Evolutionary conservation across 2,329 filamentous ascomycete genomes (phyloP), one percentile per base, ranked within the genome.

Genomic region (Colletotrichum caudatum): DNA sequence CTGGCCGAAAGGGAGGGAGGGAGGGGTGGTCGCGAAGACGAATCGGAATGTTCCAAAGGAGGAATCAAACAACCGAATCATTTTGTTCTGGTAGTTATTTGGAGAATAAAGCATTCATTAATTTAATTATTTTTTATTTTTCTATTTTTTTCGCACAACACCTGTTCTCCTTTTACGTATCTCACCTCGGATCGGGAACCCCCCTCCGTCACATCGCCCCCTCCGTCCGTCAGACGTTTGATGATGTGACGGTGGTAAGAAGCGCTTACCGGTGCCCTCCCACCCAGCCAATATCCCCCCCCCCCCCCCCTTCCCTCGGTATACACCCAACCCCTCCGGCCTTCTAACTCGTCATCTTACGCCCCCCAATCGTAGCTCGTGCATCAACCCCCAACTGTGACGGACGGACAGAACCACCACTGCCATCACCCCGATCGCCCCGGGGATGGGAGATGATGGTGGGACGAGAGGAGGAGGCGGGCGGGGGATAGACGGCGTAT

Each of bases 291-390:
- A 65, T 61, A 29, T n/a, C 56, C n/a, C 14, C 26, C 2, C 5
- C 51, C 41, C 16, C 7, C 16, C 41, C 56, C n/a, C 14, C 26
- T 1, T 3, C 51, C 41, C 16, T 18, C 16, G 16, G 41, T 44
- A 11, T 44, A 44, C 26, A 35, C 8, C 33, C 41, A 20, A 48
- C 35, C 29, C 46, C 8, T 33, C 5, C 33, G 29, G 23, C 33
- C 39, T 1, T 26, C 9, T 35, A 44, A 44, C 29, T 59, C 59
- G 59, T 26, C 7, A 20, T 11, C 46, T 46, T 63, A 20, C 8
- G 6, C 41, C 41, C 18, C 46, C 68, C 68, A 71, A 68, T 71
- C 51, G 53, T 14, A 23, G 20, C 26, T 60, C 12, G 62, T 16
- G 23, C 5, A 18, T n/a, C 7, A 50, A 8, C 5, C 8, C 37